These are phyloP conservation scores for Pyricularia sp. DNA, from an alignment of 2,329 filamentous ascomycete genomes.

Conservation along the genomic window DNA sequence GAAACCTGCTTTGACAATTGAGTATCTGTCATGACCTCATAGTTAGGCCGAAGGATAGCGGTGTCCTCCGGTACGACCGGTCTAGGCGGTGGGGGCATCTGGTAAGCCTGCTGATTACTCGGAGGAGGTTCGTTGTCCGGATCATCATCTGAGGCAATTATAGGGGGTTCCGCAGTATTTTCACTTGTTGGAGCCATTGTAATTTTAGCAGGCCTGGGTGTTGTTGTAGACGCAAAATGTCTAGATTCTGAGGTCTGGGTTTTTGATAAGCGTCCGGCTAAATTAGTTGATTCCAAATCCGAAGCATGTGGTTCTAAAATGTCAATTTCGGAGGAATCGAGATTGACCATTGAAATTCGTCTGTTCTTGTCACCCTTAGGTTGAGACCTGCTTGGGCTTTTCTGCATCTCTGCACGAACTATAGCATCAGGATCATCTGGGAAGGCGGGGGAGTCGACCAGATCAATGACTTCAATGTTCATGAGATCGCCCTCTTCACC, in stretches of 20 bases:
- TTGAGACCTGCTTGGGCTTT: background rate
- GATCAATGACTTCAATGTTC: constrained; percentile 47
- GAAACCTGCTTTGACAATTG: constrained; percentile 50
- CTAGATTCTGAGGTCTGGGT: background rate
- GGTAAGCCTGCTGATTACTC: constrained; percentile 17
- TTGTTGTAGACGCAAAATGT: background rate
- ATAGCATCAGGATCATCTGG: constrained; percentile 9
- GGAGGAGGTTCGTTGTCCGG: constrained; percentile 15
- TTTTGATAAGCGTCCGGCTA: background rate
- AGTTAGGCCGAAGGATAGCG: constrained; percentile 34
- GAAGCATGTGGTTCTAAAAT: background rate
- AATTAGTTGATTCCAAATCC: background rate
- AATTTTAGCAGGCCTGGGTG: background rate
- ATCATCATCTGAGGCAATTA: background rate
- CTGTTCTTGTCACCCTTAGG: background rate
- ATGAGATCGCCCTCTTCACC: constrained; percentile 52
- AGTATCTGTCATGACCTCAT: constrained; percentile 45
- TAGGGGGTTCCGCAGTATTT: background rate
- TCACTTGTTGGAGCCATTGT: background rate
- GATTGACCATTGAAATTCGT: background rate
- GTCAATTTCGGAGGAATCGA: background rate
- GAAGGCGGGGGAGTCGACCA: constrained; percentile 30
- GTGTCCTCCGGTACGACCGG: constrained; percentile 1
- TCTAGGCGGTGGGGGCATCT: constrained; percentile 8
- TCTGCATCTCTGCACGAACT: background rate